Base-by-base conservation (phyloP, 371 early-diverging fungal species). In the Mortierella sp. region DNA sequence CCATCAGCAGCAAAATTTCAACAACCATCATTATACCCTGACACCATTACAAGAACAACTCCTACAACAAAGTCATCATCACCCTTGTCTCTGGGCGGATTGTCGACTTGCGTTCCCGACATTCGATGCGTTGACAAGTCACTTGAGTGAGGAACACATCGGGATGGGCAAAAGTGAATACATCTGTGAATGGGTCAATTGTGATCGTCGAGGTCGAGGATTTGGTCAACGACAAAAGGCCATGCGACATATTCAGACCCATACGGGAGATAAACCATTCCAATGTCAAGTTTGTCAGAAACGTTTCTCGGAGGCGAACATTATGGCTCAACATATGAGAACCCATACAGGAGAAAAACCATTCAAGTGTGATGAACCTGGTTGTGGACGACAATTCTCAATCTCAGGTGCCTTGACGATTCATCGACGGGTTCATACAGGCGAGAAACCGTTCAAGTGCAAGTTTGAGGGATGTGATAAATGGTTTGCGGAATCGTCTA, bases 301-400 rank as follows among this genome's bases (percentile, higher is more conserved):
- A 78, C 82, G 92, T 6, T 95, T 94, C 78, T 89, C 93, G 12
- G 94, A 94, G 67, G 82, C 88, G 19, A 88, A 85, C 51, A 87
- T 91, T 57, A 90, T 94, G 89, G 84, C 86, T 14, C 92, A 91
- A 58, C 94, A 93, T 60, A 84, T 89, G 86, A 80, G 91, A 23
- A 89, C 87, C 3, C 95, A 95, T 64, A 94, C 94, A 4, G 95
- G 95, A 17, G 94, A 93, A 72, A 90, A 87, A 53, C 97, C 97
- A 0, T 95, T 86, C 80, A 85, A 85, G 60, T 95, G 96, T 70
- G 82, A 83, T n/a, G 81, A 86, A 37, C 63, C 64, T 8, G 83
- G 84, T 14, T 95, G 95, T 72, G 65, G 76, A 24, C 90, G 91
- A 44, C 72, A 85, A 28, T 97, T 97, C 81, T 85, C 90, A 3